Evolutionary conservation across 2,329 filamentous ascomycete species (phyloP).

Genomic region (Penicillium frequentans): DNA sequence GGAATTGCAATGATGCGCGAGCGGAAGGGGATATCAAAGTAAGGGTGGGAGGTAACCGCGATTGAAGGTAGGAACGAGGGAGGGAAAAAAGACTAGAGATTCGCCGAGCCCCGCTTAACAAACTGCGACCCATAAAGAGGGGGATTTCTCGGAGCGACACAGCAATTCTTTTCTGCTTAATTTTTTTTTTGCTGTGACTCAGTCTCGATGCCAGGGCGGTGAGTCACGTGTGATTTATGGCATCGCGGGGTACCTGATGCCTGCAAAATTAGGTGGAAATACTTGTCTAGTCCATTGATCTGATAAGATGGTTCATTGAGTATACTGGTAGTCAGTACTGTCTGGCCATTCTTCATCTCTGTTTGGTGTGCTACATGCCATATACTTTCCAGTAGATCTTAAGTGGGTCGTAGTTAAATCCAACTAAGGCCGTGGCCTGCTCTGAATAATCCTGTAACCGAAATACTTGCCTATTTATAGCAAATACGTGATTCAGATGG

Average conservation of each 20-base stretch:
- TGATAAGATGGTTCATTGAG: background rate
- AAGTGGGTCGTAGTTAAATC: background rate
- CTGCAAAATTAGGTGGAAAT: no score
- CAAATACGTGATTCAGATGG: no score
- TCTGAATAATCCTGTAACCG: no score
- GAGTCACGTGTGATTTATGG: slow-evolving; percentile 13
- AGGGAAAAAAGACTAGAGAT: slow-evolving; percentile 33
- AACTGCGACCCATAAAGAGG: slow-evolving; percentile 40
- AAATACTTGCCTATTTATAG: no score
- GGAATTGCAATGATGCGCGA: slow-evolving; percentile 10
- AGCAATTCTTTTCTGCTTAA: slow-evolving; percentile 7
- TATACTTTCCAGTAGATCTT: no score
- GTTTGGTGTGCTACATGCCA: no score
- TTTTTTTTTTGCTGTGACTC: slow-evolving; percentile 25
- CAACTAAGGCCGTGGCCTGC: background rate
- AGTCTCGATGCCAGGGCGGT: slow-evolving; percentile 34
- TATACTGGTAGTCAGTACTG: no score
- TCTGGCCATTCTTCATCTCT: no score
- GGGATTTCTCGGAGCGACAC: slow-evolving; percentile 20
- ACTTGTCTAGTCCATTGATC: background rate
- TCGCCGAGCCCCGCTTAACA: slow-evolving; percentile 41
- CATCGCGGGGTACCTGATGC: background rate
- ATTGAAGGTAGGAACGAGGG: slow-evolving; percentile 7
- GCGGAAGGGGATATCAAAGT: slow-evolving; percentile 8
- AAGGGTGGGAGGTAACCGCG: slow-evolving; percentile 5